phyloP scores from a whole-genome alignment of 2,329 filamentous ascomycete genomes.

The Pseudopyricularia javanii region DNA sequence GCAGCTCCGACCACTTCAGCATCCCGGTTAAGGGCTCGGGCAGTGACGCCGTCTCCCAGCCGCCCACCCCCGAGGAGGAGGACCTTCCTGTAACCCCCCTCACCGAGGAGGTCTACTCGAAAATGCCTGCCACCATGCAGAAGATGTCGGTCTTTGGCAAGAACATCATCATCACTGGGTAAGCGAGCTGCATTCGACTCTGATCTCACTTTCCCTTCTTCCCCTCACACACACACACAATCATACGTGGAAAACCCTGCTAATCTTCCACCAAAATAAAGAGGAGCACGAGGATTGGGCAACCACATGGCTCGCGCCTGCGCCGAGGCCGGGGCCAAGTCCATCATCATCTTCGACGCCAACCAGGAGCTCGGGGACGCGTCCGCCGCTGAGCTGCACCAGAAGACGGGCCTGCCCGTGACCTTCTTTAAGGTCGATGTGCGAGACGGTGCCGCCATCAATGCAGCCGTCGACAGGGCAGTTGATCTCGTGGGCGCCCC shows the following conservation, averaged over 20 bases:
- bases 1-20: conserved; percentile 36
- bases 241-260: too few relatives aligned
- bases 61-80: conserved; percentile 18
- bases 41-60: conserved; percentile 22
- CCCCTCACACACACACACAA: too few relatives aligned
- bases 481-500: conserved; percentile 55
- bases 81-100: conserved; percentile 38
- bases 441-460: conserved; percentile 57
- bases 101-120: conserved; percentile 36
- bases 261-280: conserved; percentile 14
- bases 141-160: conserved; percentile 60
- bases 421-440: conserved; percentile 73
- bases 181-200: too few relatives aligned
- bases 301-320: conserved; percentile 71
- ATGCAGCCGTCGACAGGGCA: conserved; percentile 55
- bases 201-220: conserved; percentile 6
- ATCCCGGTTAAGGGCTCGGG: conserved; percentile 37
- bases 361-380: conserved; percentile 64
- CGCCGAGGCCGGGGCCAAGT: conserved; percentile 62
- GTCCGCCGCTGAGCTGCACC: conserved; percentile 56
- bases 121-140: conserved; percentile 52
- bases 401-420: conserved; percentile 60
- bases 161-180: conserved; percentile 62
- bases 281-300: conserved; percentile 64
- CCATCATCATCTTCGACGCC: conserved; percentile 64